Base-by-base conservation (phyloP, 352 stramenopile genomes). In the Globisporangium irregulare region DNA sequence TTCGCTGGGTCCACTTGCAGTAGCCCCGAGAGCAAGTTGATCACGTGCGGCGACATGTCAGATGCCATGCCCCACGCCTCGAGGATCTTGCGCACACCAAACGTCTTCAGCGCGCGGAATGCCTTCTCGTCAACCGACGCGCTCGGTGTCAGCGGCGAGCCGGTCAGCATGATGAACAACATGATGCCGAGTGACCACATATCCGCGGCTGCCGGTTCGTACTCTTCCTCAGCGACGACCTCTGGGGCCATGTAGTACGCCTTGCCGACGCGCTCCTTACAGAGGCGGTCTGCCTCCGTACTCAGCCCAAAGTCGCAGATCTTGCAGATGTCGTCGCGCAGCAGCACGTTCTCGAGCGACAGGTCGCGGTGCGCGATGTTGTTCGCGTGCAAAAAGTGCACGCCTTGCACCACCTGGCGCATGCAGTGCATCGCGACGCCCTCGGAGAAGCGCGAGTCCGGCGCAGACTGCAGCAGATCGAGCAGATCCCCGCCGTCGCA, bases 131-230 rank as follows among this genome's bases (percentile, higher is more conserved):
- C 51, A 12, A 59, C 53, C 7, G 62, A 57, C 0, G 74, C 73
- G 9, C 76, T 71, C 1, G 78, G 65, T 20, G 78, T 63, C 7
- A 82, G 73, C 18, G 74, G 77, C 2, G 79, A 80, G 7, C 79
- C 79, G 1, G 79, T 82, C 18, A 87, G 62, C 75, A 87, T 65
- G 20, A 85, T 81, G 75, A 88, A 91, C 10, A 92, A 66, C 43
- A 92, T 69, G 29, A 89, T 73, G 15, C 84, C 82, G 1, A 92
- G 72, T n/a, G 84, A 90, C 84, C 82, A 91, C 64, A 90, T 74
- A 27, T 92, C 84, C 18, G 82, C 82, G 1, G 55, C 77, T 10
- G 69, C 66, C 0, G 79, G 80, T 41, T 86, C 76, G 71, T 89
- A 89, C 34, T 29, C 29, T 29, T 73, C 43, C 24, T 71, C 62